Conservation (phyloP, 805 yeast species). For the Wickerhamiella azyma region DNA sequence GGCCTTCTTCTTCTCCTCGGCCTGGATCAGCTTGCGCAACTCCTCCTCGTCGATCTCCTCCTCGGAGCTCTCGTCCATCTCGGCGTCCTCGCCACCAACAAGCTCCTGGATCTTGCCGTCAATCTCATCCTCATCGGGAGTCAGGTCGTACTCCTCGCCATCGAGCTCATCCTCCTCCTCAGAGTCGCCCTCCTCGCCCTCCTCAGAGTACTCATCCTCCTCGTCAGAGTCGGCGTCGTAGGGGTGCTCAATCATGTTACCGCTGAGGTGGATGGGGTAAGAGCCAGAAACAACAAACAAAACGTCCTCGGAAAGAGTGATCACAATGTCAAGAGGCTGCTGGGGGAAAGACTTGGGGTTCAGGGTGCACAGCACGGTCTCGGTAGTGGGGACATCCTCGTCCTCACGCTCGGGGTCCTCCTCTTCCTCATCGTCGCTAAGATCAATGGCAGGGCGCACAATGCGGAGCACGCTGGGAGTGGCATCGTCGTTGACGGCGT, state of each 20-base stretch:
- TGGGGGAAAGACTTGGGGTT: conserved; percentile 63
- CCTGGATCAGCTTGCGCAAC: conserved; percentile 10
- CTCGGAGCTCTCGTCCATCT: conserved; percentile 31
- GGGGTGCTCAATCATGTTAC: conserved; percentile 95
- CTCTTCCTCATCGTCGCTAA: conserved; percentile 22
- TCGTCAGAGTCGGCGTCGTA: conserved; percentile 52
- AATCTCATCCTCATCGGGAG: conserved; percentile 24
- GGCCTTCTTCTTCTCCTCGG: conserved; percentile 22
- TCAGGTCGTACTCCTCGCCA: conserved; percentile 44
- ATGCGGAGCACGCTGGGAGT: conserved; percentile 84
- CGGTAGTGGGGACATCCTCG: conserved; percentile 51
- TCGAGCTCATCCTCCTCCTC: conserved; percentile 28
- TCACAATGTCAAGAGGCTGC: conserved; percentile 80
- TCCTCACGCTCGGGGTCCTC: conserved; percentile 33
- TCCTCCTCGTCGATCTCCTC: conserved; percentile 26
- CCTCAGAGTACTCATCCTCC: conserved; percentile 35
- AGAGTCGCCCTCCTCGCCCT: conserved; percentile 22
- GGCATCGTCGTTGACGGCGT: conserved; percentile 38
- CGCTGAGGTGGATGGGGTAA: conserved; percentile 79
- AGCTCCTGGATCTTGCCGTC: conserved; percentile 29
- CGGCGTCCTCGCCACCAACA: conserved; percentile 35
- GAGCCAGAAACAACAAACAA: conserved; percentile 93
- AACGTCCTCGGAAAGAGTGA: conserved; percentile 87
- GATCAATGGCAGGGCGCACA: conserved; percentile 29
- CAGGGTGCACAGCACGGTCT: conserved; percentile 80